Evolutionary conservation across 2,329 filamentous ascomycete genomes (phyloP), one percentile per base, ranked within the genome.

Genomic region (Truncatella angustata): DNA sequence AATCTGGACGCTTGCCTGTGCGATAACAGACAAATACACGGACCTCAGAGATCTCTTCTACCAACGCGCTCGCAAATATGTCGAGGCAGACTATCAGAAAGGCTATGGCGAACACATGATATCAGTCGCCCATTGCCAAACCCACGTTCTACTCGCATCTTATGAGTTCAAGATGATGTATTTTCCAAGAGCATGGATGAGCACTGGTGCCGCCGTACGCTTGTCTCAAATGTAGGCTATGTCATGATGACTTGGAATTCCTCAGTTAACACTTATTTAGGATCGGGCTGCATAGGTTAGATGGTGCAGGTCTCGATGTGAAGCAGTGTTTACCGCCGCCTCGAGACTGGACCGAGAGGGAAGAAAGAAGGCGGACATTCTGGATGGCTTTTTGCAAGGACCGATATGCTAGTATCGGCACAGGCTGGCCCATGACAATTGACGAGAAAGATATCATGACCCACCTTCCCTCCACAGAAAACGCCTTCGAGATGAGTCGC

Each of bases 81-180:
- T 91, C 39, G 91, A 97, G 66, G 77, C 84, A 54, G 92, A 97
- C 66, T 91, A 95, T 68, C 86, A 97, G 76, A 94, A 90, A 67
- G 92, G 93, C 4, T 91, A 93, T 59, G 94, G 94, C 49, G 93
- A 97, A 69, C 81, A 86, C 58, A 88, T 95, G 66, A 88, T 97
- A 59, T 93, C 88, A 1, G 77, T 97, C 26, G 86, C 87, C 14
- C 90, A 96, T 68, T 89, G 87, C 47, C 94, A 99, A 68, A 84
- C 90, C 1, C 95, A 95, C 79, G 77, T 85, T 23, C 74, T 97
- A 18, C 78, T 95, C 44, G 83, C 86, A 5, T 85, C 82, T 0
- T 97, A 96, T 63, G 94, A 99, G 69, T 97, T 97, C 76, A 96
- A 93, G 72, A 88, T 90, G 80, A 96, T 97, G 90, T 95, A 91